phyloP scores from a whole-genome alignment of 352 stramenopile genomes.

The Peronospora tabacina region DNA sequence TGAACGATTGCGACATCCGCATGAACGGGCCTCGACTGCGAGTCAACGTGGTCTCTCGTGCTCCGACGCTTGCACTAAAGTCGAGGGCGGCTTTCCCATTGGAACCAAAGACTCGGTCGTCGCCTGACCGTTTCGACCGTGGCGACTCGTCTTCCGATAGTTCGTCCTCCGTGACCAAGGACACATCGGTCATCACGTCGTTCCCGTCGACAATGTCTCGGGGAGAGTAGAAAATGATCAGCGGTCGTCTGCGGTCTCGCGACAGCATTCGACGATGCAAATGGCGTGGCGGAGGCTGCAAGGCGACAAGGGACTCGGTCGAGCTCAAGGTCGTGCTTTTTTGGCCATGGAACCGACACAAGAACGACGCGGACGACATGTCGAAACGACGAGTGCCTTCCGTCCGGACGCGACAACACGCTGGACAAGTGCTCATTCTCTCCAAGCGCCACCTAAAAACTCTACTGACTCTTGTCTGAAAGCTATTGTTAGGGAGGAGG shows the following conservation, averaged over 20 bases:
- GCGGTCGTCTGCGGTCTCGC: slow-evolving; percentile 25
- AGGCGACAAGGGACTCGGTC: slow-evolving; percentile 12
- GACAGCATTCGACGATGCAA: slow-evolving; percentile 18
- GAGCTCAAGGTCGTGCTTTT: slow-evolving; percentile 9
- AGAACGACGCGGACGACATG: slow-evolving; percentile 20
- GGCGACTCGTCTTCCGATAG: slow-evolving; percentile 25
- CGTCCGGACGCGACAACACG: slow-evolving; percentile 17
- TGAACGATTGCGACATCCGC: slow-evolving; percentile 26
- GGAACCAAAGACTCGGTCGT: slow-evolving; percentile 15
- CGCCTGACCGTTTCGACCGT: background rate
- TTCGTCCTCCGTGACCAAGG: slow-evolving; percentile 23
- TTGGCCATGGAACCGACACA: slow-evolving; percentile 22
- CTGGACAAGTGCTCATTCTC: slow-evolving; percentile 13
- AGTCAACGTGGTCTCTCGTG: slow-evolving; percentile 9
- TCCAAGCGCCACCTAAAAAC: background rate
- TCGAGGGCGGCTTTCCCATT: slow-evolving; percentile 16
- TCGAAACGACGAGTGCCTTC: slow-evolving; percentile 23
- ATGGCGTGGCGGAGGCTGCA: slow-evolving; percentile 23
- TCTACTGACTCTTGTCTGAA: no score
- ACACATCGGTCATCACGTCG: slow-evolving; percentile 5
- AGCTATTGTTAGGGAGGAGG: no score
- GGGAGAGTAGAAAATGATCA: slow-evolving; percentile 33
- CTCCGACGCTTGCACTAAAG: slow-evolving; percentile 27
- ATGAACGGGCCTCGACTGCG: slow-evolving; percentile 17
- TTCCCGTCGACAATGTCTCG: background rate